A percentile compares a stretch with the other conserved stretches of the same genome.
Evolutionary conservation across 441 rosid species (phyloP).

Genomic region (Pelargonium cotyledonis): DNA sequence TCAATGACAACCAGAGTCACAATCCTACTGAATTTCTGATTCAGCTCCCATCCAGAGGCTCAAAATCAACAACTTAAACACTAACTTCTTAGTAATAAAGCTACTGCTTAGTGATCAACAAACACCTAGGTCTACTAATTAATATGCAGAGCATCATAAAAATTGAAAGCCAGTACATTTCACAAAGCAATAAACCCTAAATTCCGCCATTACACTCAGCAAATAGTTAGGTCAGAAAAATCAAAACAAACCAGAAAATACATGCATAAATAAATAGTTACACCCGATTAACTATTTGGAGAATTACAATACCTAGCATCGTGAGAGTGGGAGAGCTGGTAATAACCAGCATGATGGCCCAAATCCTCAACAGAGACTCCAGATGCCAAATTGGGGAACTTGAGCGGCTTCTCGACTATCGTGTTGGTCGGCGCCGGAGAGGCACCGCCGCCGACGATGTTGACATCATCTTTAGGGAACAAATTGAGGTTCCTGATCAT

Average conservation of each 20-base stretch:
- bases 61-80: not conserved
- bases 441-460: slow-evolving; percentile 35
- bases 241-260: not conserved
- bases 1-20: not conserved
- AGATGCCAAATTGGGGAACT: slow-evolving; percentile 49
- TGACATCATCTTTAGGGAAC: slow-evolving; percentile 62
- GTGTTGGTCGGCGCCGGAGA: slow-evolving; percentile 9
- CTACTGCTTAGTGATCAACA: not conserved
- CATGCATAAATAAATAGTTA: too few relatives aligned
- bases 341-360: slow-evolving; percentile 97
- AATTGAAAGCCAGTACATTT: not conserved
- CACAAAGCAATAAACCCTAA: not conserved
- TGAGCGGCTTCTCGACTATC: slow-evolving; percentile 62
- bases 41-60: not conserved
- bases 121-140: not conserved
- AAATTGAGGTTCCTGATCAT: slow-evolving; percentile 75
- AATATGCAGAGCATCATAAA: not conserved
- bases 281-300: not conserved
- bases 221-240: not conserved
- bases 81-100: not conserved
- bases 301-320: slow-evolving; percentile 51
- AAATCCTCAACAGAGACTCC: slow-evolving; percentile 52
- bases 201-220: not conserved
- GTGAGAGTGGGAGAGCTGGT: slow-evolving; percentile 63
- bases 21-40: not conserved